phyloP scores from a whole-genome alignment of 257 asterid genomes.

The Solanum megistacrolobum region DNA sequence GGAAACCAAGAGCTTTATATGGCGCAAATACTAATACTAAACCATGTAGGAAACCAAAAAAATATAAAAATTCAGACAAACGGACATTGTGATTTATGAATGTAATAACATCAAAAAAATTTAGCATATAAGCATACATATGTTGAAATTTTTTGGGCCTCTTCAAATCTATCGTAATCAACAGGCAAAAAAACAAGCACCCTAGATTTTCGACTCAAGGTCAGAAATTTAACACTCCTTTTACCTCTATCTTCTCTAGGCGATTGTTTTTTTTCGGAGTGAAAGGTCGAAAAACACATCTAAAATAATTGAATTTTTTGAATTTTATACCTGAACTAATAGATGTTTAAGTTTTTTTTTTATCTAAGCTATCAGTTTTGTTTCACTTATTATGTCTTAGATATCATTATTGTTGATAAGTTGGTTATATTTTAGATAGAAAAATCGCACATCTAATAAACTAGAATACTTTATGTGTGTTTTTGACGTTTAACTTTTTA shows the following conservation, averaged over 20 bases:
- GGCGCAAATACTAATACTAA: not conserved
- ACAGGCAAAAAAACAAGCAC: not conserved
- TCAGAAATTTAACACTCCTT: not conserved
- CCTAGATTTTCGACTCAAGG: not conserved
- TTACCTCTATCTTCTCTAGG: not conserved
- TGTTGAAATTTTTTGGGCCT: not conserved
- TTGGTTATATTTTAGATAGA: not conserved
- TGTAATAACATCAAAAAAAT: not conserved
- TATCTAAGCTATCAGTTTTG: not conserved
- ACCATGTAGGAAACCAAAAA: not conserved
- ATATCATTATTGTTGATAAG: not conserved
- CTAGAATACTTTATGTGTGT: not conserved
- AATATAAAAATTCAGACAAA: not conserved
- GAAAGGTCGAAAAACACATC: not conserved
- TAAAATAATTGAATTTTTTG: not conserved
- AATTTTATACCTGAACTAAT: not conserved
- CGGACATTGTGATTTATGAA: not conserved
- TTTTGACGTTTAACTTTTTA: not conserved
- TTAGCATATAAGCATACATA: not conserved
- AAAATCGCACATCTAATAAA: not conserved
- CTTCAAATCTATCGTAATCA: slow-evolving; percentile 11
- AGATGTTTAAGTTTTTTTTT: not conserved
- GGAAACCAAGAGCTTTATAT: not conserved
- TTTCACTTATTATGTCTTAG: not conserved
- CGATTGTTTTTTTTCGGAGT: not conserved